Percentiles rank a stretch among this genome's conserved stretches.
Evolutionary conservation across 2,329 filamentous ascomycete genomes (phyloP).

Genomic region (Zymoseptoria pseudotritici): DNA sequence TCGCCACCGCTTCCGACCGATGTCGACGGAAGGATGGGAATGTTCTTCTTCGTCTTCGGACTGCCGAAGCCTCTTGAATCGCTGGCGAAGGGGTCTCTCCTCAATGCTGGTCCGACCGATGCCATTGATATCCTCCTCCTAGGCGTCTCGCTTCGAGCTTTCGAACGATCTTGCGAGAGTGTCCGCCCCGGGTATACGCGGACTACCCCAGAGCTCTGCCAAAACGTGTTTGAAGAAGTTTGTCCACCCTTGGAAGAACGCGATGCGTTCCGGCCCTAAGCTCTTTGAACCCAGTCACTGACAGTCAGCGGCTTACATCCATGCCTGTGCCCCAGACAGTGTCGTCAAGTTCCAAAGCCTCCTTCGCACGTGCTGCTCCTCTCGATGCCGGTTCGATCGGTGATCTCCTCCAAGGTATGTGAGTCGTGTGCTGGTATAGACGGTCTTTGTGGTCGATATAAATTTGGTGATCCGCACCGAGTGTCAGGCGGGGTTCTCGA

Average conservation of each 20-base stretch:
- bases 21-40: conserved; percentile 27
- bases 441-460: background rate
- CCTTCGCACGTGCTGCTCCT: background rate
- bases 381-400: background rate
- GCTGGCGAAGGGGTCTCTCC: conserved; percentile 26
- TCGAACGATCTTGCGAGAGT: background rate
- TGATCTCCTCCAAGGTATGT: background rate
- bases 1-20: conserved; percentile 16
- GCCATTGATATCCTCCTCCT: conserved; percentile 30
- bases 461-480: background rate
- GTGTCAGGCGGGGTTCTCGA: background rate
- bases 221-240: background rate
- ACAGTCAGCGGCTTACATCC: background rate
- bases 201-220: background rate
- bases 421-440: background rate
- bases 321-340: background rate
- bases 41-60: conserved; percentile 18
- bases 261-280: background rate
- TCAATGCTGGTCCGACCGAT: conserved; percentile 36
- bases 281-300: background rate
- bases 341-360: background rate
- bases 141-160: background rate
- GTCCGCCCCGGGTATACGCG: background rate
- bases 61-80: conserved; percentile 16
- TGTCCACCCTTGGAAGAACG: background rate